Percentiles rank a stretch among this genome's conserved stretches.
Conservation (phyloP, 2,329 filamentous ascomycete genomes). For the Monilinia vaccinii-corymbosi region DNA sequence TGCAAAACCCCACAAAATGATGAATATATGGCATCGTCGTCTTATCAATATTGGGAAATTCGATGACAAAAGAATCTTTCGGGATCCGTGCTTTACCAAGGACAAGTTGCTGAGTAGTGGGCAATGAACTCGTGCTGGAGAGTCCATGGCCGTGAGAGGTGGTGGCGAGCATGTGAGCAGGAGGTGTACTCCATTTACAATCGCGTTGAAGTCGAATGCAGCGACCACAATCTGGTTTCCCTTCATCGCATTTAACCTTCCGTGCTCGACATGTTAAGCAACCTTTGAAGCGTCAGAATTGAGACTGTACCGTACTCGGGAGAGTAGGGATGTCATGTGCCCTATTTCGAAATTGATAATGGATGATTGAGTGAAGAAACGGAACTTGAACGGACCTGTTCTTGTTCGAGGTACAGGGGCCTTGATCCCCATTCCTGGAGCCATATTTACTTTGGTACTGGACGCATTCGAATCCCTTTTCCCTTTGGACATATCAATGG, state of each 20-base stretch:
- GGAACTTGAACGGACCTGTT: slow-evolving; percentile 19
- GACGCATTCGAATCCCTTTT: neutral
- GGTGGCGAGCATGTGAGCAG: slow-evolving; percentile 6
- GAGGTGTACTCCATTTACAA: slow-evolving; percentile 22
- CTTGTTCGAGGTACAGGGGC: slow-evolving; percentile 25
- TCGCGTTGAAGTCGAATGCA: slow-evolving; percentile 25
- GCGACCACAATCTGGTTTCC: slow-evolving; percentile 50
- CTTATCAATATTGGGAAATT: slow-evolving; percentile 25
- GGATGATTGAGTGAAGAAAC: neutral
- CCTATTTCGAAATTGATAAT: neutral
- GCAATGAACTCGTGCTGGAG: neutral
- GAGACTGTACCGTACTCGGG: too few species aligned
- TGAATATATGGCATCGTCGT: slow-evolving; percentile 26
- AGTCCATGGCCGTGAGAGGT: slow-evolving; percentile 6
- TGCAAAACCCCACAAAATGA: slow-evolving; percentile 28
- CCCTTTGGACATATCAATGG: slow-evolving; percentile 3
- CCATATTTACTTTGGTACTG: slow-evolving; percentile 15
- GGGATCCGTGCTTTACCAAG: slow-evolving; percentile 9
- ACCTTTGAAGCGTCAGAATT: slow-evolving; percentile 29
- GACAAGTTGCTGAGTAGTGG: slow-evolving; percentile 7
- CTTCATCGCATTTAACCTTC: slow-evolving; percentile 65
- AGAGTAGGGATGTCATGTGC: neutral
- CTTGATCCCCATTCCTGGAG: slow-evolving; percentile 26
- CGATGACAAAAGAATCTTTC: slow-evolving; percentile 26
- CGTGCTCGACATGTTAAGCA: slow-evolving; percentile 59